Evolutionary conservation across 805 yeast species (phyloP), one percentile per base, ranked within the genome.

Genomic region (Ogataea naganishii): DNA sequence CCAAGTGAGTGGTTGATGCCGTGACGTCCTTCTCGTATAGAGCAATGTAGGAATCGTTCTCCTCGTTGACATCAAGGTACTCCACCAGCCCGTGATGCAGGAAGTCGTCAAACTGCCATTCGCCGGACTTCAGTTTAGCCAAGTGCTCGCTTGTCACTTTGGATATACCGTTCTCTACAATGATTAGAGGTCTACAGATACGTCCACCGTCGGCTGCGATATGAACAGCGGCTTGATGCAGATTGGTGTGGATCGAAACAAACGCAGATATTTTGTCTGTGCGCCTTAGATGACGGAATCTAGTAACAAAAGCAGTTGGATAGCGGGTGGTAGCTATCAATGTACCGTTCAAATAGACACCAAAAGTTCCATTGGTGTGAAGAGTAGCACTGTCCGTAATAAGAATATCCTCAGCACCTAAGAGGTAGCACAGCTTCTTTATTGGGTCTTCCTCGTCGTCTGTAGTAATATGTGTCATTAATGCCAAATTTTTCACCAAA

Each of bases 201-300:
- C 98, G 74, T 29, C 98, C 98, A 46, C 98, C 98, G 60, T 92
- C 98, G 4, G 98, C 89, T 14, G 98, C 98, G 47, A 92, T 88
- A 51, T 92, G 96, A 26, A 92, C 96, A 1, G 96, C 94, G 29
- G 65, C 62, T 49, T 92, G 97, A 44, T 92, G 96, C 25, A 76
- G 67, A 53, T 92, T 92, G 17, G 85, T 77, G 55, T 84, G 85
- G 40, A 92, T 81, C 17, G 96, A 84, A 37, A 92, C 82, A 49
- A 89, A 92, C 36, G 81, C 95, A 0, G 95, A 83, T 10, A 92
- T 66, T 38, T 76, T 78, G 14, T 96, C 94, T 0, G 80, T 55
- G 51, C 98, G 71, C 62, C 98, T 76, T 36, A 92, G 62, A 16
- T 56, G 56, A 54, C 98, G 74, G 63, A 92, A 89, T 29, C 71